Evolutionary conservation across 148 eudicot genomes (phyloP), one percentile per base, ranked within the genome.

Genomic region (Talinum fruticosum): DNA sequence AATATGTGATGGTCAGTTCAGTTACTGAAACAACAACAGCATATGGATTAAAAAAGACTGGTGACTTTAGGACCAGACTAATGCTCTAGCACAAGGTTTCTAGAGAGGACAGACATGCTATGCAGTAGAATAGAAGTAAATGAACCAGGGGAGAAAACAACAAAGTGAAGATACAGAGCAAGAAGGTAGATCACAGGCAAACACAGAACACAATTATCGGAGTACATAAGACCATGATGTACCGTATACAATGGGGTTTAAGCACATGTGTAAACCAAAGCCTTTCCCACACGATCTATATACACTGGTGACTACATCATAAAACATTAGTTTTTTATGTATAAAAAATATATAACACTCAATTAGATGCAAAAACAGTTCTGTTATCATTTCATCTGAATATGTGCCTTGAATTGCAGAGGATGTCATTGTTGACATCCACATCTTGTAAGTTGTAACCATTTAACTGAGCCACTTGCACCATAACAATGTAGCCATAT

Each of bases 1-100:
- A 45, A 59, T 15, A 75, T 32, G 44, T 21, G 41, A 47, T n/a
- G 5, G 69, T 79, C 49, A 82, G 75, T 32, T 73, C 18, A 72
- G 66, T 23, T 57, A 21, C 57, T 57, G 13, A 44, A 15, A 16
- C 24, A 28, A 45, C n/a, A 45, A 7, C 2, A 41, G 47, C 5
- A 41, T 10, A 45, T 12, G 14, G 1, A 21, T 28, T 72, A 32
- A 71, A 71, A 41, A 38, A 38, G 8, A 19, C 28, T 66, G 6
- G 26, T 26, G 6, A 29, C 15, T 24, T 26, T 38, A 62, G 62
- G 29, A 32, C 16, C 10, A 36, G 54, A 35, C 35, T 6, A n/a
- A 54, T 77, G 68, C 53, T 47, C 10, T 26, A 10, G 15, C 36
- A 51, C 5, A 16, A 18, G 23, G 23, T 51, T 51, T 51, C 23